Conservation (phyloP, 2,329 filamentous ascomycete genomes). For the Tolypocladium pustulatum region DNA sequence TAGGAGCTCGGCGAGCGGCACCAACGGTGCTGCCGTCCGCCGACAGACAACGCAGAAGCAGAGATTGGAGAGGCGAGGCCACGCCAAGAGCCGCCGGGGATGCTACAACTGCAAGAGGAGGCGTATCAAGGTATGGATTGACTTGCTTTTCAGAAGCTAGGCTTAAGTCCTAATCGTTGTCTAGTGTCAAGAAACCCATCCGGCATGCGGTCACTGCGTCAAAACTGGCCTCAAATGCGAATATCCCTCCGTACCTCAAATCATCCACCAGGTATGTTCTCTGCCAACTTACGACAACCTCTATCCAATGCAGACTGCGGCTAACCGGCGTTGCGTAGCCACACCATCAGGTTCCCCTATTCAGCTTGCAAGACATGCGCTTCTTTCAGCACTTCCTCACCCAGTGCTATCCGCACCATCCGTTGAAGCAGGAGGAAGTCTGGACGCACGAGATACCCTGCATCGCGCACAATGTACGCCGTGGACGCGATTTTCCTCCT, state of each 20-base stretch:
- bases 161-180: not conserved
- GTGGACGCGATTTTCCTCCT: not conserved
- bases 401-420: conserved; percentile 52
- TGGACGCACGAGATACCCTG: conserved; percentile 60
- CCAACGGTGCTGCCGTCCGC: conserved; percentile 6
- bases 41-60: conserved; percentile 19
- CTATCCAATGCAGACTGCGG: not conserved
- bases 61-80: conserved; percentile 45
- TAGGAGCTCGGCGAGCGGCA: conserved; percentile 11
- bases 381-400: conserved; percentile 58
- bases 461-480: conserved; percentile 52
- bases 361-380: conserved; percentile 54
- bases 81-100: conserved; percentile 55
- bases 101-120: conserved; percentile 59
- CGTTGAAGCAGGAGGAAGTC: conserved; percentile 52
- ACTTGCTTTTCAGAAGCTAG: not conserved
- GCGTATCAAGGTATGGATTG: conserved; percentile 45
- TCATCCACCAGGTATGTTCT: conserved; percentile 37
- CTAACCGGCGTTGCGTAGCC: conserved; percentile 25
- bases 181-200: conserved; percentile 56
- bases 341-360: conserved; percentile 46
- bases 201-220: conserved; percentile 51
- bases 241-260: conserved; percentile 42
- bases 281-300: not conserved
- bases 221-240: conserved; percentile 54